Percentiles rank a stretch among this genome's conserved stretches.
phyloP scores from a whole-genome alignment of 805 yeast genomes.

The Ogataea sp. region DNA sequence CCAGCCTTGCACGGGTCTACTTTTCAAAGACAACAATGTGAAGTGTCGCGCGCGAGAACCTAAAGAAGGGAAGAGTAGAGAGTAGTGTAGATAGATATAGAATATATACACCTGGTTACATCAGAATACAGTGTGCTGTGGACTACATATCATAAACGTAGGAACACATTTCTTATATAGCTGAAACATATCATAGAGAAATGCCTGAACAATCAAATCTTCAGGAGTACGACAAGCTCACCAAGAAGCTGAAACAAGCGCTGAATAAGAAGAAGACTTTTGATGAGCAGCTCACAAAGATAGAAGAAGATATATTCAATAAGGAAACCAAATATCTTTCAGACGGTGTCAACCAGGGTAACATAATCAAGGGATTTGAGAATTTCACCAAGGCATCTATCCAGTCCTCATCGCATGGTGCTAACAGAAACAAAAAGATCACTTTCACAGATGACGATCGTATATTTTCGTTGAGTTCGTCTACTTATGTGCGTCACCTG shows the following conservation, averaged over 20 bases:
- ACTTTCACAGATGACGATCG: conserved; percentile 68
- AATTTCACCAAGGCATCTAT: conserved; percentile 47
- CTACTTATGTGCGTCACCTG: conserved; percentile 56
- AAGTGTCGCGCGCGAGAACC: no score
- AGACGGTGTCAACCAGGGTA: conserved; percentile 60
- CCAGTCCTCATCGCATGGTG: background rate
- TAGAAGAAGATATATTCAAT: conserved; percentile 75
- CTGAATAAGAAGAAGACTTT: conserved; percentile 53
- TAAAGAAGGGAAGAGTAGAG: no score
- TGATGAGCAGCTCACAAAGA: conserved; percentile 50
- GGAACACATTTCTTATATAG: background rate
- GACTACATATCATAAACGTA: no score
- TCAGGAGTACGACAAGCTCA: conserved; percentile 57
- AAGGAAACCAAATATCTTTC: conserved; percentile 73
- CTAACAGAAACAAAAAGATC: conserved; percentile 34
- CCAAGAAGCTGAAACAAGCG: conserved; percentile 56
- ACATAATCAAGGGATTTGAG: conserved; percentile 88
- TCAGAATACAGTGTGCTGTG: no score
- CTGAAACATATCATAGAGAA: no score
- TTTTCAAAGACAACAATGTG: no score
- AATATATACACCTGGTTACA: no score
- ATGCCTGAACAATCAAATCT: conserved; percentile 16
- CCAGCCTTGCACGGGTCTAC: no score
- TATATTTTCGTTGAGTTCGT: conserved; percentile 69
- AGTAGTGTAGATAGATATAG: no score